These are phyloP conservation scores for Kalaharituber pfeilii DNA, from an alignment of 2,329 filamentous ascomycete species.

Conservation along the genomic window DNA sequence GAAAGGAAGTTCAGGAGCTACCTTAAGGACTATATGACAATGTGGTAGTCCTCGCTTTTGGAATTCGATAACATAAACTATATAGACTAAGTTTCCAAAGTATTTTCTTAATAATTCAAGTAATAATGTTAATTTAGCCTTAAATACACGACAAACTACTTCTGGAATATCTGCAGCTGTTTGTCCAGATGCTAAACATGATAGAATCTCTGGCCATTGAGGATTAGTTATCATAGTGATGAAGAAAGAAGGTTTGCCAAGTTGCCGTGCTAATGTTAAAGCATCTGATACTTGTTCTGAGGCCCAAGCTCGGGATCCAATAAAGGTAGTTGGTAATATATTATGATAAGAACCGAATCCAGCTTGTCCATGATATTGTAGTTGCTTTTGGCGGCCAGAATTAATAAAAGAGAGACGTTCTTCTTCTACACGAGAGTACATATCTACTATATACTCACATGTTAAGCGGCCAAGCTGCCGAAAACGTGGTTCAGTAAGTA, in stretches of 20 bases:
- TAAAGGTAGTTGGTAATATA: not conserved
- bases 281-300: slow-evolving; percentile 5
- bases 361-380: too few species aligned
- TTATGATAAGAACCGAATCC: too few species aligned
- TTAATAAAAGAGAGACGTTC: not conserved
- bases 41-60: slow-evolving; percentile 5
- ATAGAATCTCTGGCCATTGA: slow-evolving; percentile 5
- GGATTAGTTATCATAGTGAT: slow-evolving; percentile 9
- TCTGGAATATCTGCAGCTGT: slow-evolving; percentile 2
- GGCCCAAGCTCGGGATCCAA: slow-evolving; percentile 4
- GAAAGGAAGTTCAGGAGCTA: slow-evolving; percentile 2
- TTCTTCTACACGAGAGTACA: slow-evolving; percentile 5
- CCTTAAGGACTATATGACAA: slow-evolving; percentile 9
- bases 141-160: slow-evolving; percentile 8
- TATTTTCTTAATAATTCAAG: not conserved
- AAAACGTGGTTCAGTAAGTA: slow-evolving; percentile 1
- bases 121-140: slow-evolving; percentile 1
- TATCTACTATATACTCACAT: slow-evolving; percentile 2
- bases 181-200: not conserved
- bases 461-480: not conserved
- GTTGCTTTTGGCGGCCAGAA: not conserved
- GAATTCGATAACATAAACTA: slow-evolving; percentile 5
- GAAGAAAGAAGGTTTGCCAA: slow-evolving; percentile 6
- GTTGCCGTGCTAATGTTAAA: slow-evolving; percentile 1
- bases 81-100: slow-evolving; percentile 4